Evolutionary conservation across 371 early-diverging fungal genomes (phyloP).

Genomic region (Rhizopus microsporus): DNA sequence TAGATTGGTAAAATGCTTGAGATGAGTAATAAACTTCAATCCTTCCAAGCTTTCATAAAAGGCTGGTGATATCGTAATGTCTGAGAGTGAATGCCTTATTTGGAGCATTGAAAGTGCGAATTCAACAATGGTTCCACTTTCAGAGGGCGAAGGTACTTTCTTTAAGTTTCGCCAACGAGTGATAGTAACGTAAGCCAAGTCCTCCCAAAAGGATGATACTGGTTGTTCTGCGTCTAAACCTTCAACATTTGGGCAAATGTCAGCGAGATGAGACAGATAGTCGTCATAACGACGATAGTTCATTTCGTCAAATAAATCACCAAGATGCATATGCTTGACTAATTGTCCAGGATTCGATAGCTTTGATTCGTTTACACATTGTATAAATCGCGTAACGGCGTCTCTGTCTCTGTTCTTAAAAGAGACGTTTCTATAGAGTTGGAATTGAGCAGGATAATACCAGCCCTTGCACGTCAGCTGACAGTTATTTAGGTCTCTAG

Average conservation of each 20-base stretch:
- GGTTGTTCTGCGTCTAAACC: neutral
- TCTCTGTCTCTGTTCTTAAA: neutral
- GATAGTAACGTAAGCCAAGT: constrained; percentile 1
- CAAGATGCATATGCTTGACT: neutral
- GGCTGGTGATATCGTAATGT: neutral
- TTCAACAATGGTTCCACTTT: neutral
- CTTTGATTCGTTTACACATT: neutral
- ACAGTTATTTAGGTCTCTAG: neutral
- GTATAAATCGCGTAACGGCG: constrained; percentile 1
- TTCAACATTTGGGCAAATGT: constrained; percentile 3
- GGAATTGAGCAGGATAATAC: neutral
- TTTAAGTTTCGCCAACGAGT: neutral
- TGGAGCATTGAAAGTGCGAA: neutral
- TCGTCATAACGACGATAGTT: constrained; percentile 2
- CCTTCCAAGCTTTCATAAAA: neutral
- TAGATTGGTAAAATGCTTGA: neutral
- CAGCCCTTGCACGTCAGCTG: neutral
- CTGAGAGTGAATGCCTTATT: neutral
- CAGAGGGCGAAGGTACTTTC: neutral
- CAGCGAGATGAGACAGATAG: neutral
- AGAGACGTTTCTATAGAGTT: neutral
- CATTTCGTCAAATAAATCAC: constrained; percentile 2
- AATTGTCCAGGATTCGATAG: neutral
- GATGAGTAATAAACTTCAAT: neutral
- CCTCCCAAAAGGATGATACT: constrained; percentile 1